Conservation (phyloP, 352 stramenopile genomes). For the Globisporangium acanthophoron region DNA sequence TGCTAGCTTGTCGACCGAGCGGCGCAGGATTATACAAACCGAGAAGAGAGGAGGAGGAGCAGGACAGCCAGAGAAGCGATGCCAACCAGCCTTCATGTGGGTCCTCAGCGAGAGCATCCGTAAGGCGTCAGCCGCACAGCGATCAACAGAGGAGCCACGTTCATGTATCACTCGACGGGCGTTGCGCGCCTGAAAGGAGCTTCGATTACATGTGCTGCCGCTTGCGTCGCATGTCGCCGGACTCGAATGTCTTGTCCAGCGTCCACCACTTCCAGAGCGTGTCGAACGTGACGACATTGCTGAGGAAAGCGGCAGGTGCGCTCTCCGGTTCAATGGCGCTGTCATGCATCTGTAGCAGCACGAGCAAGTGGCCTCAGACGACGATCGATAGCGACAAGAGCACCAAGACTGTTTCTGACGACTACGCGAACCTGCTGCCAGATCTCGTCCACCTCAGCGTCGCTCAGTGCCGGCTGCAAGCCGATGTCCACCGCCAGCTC, state of each 20-base stretch:
- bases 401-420: no score
- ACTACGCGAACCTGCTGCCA: slow-evolving; percentile 26
- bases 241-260: slow-evolving; percentile 29
- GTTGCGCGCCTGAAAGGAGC: neutral
- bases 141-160: slow-evolving; percentile 1
- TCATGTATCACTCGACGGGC: neutral
- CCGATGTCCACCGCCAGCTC: slow-evolving; percentile 26
- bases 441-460: slow-evolving; percentile 45
- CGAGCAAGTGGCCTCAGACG: neutral
- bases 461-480: slow-evolving; percentile 19
- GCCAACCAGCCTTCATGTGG: neutral
- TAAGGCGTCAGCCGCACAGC: neutral
- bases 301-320: neutral
- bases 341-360: slow-evolving; percentile 1
- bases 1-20: slow-evolving; percentile 25
- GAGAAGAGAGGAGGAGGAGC: neutral
- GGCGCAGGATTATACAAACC: neutral
- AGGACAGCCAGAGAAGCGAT: neutral
- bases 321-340: neutral
- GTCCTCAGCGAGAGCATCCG: neutral
- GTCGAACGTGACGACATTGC: slow-evolving; percentile 23
- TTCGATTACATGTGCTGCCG: slow-evolving; percentile 1
- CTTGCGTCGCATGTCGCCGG: slow-evolving; percentile 7
- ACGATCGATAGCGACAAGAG: neutral
- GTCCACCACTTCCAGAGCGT: slow-evolving; percentile 58